Evolutionary conservation across 768 basidiomycete species (phyloP).

Genomic region (Podaxis sp.): DNA sequence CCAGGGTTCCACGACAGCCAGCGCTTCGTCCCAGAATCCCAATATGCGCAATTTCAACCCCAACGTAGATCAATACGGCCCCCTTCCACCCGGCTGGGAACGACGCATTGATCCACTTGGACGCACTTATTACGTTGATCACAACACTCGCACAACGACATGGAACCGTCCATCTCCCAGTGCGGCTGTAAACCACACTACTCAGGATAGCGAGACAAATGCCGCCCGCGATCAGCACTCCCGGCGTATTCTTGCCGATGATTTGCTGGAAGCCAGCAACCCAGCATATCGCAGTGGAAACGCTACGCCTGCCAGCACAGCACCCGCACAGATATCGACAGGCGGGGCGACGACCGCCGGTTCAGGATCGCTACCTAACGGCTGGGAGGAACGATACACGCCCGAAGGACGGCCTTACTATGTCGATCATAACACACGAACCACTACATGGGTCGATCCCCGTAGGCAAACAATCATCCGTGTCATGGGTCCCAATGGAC

Average conservation of each 20-base stretch:
- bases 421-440: constrained; percentile 98
- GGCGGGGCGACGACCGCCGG: constrained; percentile 65
- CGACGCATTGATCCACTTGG: constrained; percentile 95
- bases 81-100: constrained; percentile 93
- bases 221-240: constrained; percentile 86
- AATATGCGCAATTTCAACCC: constrained; percentile 89
- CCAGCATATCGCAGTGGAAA: constrained; percentile 33
- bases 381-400: constrained; percentile 99
- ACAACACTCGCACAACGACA: constrained; percentile 95
- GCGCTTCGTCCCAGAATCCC: constrained; percentile 43
- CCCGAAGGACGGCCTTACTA: constrained; percentile 98
- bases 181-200: constrained; percentile 66
- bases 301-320: constrained; percentile 28
- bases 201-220: constrained; percentile 77
- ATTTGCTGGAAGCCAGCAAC: constrained; percentile 74
- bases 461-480: constrained; percentile 95
- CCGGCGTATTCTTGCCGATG: constrained; percentile 80
- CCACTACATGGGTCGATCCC: constrained; percentile 99
- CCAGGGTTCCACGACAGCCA: constrained; percentile 30
- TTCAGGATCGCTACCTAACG: constrained; percentile 85
- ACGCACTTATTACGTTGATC: constrained; percentile 97
- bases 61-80: constrained; percentile 90
- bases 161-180: constrained; percentile 91
- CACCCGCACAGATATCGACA: constrained; percentile 40
- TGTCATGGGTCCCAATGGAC: constrained; percentile 93